Evolutionary conservation across 176 grass and related monocot genomes (phyloP), one percentile per base, ranked within the genome.

Genomic region (Guadua angustifolia): DNA sequence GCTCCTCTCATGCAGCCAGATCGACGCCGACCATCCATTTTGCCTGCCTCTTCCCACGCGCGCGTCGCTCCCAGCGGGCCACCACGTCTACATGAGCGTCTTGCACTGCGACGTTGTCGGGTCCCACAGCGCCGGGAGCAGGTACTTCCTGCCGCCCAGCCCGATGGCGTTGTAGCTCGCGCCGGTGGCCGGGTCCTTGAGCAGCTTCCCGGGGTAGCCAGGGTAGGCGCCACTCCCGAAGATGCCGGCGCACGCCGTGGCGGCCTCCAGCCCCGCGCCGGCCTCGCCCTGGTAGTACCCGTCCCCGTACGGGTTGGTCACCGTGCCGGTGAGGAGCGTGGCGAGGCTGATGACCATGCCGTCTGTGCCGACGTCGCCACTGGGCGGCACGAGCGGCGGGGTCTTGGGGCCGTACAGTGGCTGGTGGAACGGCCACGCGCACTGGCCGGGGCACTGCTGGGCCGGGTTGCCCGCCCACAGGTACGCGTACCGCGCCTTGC

Each of bases 81-180:
- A 50, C 6, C 25, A 52, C 13, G 21, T 47, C 82, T 97, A 95
- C 29, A 93, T 91, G 21, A 92, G 85, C 39, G 87, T 84, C 43
- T 75, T 92, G 84, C 95, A 98, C 69, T 82, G 83, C 79, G 83
- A 89, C 15, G 87, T 92, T 35, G 46, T 73, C 32, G 93, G 95
- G 63, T 95, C 91, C 95, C 93, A 98, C 85, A 98, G 76, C 56
- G 92, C 95, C 51, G 95, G 95, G 0, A 98, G 86, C 47, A 98
- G 68, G 81, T 90, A 93, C 89, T 90, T 90, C 85, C 95, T 47
- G 25, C 85, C 89, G 59, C 71, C 77, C 9, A 93, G 44, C 68
- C 95, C 95, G 59, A 74, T 53, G 53, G 93, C 93, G 56, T 98
- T 98, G 82, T 93, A 98, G 85, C 93, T 93, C 35, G 83, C 93